Conservation (phyloP, 164 flowering plant species). For the Tetracentron sinense region DNA sequence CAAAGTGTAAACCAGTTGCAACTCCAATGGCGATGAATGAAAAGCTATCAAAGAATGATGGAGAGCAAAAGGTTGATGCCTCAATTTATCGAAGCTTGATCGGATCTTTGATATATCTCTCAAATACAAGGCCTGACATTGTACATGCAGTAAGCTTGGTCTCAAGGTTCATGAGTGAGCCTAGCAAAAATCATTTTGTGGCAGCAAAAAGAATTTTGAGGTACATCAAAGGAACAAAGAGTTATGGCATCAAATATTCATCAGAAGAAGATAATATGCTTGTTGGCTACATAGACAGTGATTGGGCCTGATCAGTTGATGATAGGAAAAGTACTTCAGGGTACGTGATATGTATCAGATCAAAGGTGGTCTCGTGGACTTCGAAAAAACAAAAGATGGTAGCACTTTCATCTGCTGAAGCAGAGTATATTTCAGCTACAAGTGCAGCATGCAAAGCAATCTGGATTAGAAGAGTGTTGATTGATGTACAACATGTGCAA, state of each 20-base stretch:
- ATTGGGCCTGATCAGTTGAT: not conserved
- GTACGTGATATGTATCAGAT: not conserved
- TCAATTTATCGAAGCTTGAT: slow-evolving; percentile 4
- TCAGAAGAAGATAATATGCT: not conserved
- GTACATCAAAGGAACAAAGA: not conserved
- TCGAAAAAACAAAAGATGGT: not conserved
- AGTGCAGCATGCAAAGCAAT: not conserved
- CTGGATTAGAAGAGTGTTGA: not conserved
- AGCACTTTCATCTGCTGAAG: not conserved
- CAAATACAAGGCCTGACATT: too few species aligned
- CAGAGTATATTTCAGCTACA: slow-evolving; percentile 2
- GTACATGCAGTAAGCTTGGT: not conserved
- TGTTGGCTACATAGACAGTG: not conserved
- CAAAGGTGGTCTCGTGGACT: not conserved
- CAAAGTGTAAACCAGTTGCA: slow-evolving; percentile 8
- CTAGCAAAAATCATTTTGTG: not conserved
- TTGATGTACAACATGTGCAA: not conserved
- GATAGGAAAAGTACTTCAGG: not conserved
- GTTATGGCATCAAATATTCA: not conserved
- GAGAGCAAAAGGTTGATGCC: slow-evolving; percentile 3
- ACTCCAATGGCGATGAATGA: slow-evolving; percentile 10
- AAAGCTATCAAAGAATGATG: slow-evolving; percentile 16
- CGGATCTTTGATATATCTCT: slow-evolving; percentile 11
- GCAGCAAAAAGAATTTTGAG: not conserved
- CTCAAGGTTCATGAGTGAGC: slow-evolving; percentile 13